Percentiles rank a stretch among this genome's conserved stretches.
phyloP scores from a whole-genome alignment of 83 land plant species.

The Picea abies region DNA sequence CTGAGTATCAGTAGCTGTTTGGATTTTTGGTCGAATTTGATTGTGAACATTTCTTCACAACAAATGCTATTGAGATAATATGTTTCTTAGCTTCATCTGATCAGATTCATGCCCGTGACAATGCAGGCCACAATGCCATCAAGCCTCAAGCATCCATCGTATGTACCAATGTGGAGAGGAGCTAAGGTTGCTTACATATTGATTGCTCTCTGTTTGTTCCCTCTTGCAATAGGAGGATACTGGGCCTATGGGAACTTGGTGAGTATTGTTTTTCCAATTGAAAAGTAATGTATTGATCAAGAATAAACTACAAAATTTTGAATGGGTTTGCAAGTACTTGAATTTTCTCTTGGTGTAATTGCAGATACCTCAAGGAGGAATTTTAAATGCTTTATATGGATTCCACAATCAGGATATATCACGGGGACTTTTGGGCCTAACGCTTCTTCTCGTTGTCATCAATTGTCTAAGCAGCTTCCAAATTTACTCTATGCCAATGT shows the following conservation, averaged over 20 bases:
- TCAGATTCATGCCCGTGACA: too few relatives aligned
- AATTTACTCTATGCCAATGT: slow-evolving; percentile 42
- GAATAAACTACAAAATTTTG: neutral
- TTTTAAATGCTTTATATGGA: slow-evolving; percentile 37
- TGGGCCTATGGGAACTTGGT: slow-evolving; percentile 87
- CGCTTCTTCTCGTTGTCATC: slow-evolving; percentile 61
- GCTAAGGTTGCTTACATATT: slow-evolving; percentile 63
- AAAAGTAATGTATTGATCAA: neutral
- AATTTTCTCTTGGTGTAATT: neutral
- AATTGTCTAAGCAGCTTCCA: slow-evolving; percentile 74
- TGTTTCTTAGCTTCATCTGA: neutral
- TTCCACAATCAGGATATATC: slow-evolving; percentile 34
- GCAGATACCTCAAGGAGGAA: slow-evolving; percentile 62
- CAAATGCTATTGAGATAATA: neutral
- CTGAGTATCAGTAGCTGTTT: neutral
- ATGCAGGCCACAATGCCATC: slow-evolving; percentile 87
- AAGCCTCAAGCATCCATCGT: slow-evolving; percentile 66
- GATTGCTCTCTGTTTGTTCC: slow-evolving; percentile 69
- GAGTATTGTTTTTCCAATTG: slow-evolving; percentile 10
- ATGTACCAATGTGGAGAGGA: slow-evolving; percentile 91
- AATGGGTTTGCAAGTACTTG: neutral
- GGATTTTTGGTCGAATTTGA: neutral
- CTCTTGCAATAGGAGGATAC: slow-evolving; percentile 79
- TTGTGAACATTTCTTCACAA: neutral
- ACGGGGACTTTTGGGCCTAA: slow-evolving; percentile 34